Base-by-base conservation (phyloP, 148 eudicot species). In the Heliosperma pusillum region DNA sequence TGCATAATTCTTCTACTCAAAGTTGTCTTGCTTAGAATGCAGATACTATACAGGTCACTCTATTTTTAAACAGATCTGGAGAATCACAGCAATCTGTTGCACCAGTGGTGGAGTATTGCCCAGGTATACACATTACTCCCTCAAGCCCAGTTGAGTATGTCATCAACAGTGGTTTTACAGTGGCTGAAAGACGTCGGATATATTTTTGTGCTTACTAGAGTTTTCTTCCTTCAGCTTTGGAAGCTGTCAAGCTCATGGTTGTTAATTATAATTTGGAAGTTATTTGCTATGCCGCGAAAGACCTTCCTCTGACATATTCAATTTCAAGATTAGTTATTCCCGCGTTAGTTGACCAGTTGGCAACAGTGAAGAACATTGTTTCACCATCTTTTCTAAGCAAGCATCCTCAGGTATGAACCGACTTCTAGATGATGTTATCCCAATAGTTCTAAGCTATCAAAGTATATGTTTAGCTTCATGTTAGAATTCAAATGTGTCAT, bases 281-380 rank as follows among this genome's bases (percentile, higher is more conserved):
- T 80, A 75, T 95, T 64, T 90, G 96, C 78, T 95, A 90, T 86
- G 92, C 88, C 5, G 85, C 85, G 57, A 95, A 92, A 86, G 83
- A 86, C 72, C 88, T 95, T 77, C 87, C 90, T 77, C 81, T 95
- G 64, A 70, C 75, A 65, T 66, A 79, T 71, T 85, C 90, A 69
- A 78, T 92, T 76, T 87, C 97, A 76, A 87, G 86, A 75, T 82
- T 95, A 66, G 52, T 95, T 53, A 83, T 95, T 76, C 99, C 97
- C 58, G 99, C 89, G 62, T 72, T 95, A 69, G 80, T 84, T 80
- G 90, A 90, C 77, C 99, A 95, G 86, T 66, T 95, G 69, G 79
- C 82, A 70, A 76, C 92, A 36, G 80, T 88, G 86, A 95, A 86
- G 88, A 83, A 72, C 74, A 67, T 77, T 52, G 74, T 81, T 36